phyloP scores from a whole-genome alignment of 2,329 filamentous ascomycete genomes.

The Aotearoamyces nothofagi region DNA sequence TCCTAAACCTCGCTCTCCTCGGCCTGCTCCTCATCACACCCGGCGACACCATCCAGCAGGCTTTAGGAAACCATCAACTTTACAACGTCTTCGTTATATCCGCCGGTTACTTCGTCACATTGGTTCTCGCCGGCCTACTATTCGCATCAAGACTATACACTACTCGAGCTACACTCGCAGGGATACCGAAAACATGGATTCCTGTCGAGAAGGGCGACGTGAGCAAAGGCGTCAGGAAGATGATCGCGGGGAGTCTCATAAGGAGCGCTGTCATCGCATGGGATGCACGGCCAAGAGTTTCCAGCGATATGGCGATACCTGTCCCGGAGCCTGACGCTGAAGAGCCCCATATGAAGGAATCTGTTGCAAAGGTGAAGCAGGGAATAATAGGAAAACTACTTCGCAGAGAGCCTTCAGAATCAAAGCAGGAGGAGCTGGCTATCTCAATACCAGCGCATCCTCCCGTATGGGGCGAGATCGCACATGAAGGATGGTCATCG shows the following conservation, averaged over 20 bases:
- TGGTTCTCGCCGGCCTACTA: conserved; percentile 55
- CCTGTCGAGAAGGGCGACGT: conserved; percentile 79
- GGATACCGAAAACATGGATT: conserved; percentile 76
- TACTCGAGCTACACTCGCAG: conserved; percentile 61
- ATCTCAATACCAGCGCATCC: conserved; percentile 10
- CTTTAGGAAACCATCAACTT: conserved; percentile 45
- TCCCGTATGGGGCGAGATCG: conserved; percentile 62
- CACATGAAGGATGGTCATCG: conserved; percentile 80
- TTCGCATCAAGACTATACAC: conserved; percentile 79
- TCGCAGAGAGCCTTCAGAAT: conserved; percentile 3
- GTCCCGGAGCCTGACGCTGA: conserved; percentile 1
- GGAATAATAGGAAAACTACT: conserved; percentile 2
- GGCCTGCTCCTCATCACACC: conserved; percentile 67
- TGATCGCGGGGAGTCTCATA: conserved; percentile 58
- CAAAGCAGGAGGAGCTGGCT: conserved; percentile 9
- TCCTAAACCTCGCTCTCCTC: conserved; percentile 60
- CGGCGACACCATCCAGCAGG: conserved; percentile 66
- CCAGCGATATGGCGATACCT: conserved; percentile 9
- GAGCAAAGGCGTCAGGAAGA: conserved; percentile 53
- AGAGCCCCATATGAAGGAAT: conserved; percentile 1
- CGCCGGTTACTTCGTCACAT: conserved; percentile 59
- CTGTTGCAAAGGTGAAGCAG: conserved; percentile 2
- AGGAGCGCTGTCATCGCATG: conserved; percentile 72
- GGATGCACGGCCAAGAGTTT: conserved; percentile 54
- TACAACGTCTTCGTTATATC: conserved; percentile 77